Conservation (phyloP, 2,329 filamentous ascomycete species). For the Nectriaceae sp. region DNA sequence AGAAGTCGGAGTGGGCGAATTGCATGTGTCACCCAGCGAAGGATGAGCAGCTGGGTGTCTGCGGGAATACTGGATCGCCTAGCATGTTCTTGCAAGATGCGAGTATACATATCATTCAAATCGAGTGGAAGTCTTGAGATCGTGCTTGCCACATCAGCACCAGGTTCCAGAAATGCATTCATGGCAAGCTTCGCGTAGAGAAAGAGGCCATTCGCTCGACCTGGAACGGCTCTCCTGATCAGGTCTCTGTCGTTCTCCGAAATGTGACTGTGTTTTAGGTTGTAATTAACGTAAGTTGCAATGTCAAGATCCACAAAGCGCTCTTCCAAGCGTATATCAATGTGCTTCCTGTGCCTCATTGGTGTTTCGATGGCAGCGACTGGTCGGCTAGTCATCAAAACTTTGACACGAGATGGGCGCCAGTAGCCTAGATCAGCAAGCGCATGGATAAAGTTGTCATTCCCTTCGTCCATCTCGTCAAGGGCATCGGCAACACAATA, state of each 20-base stretch:
- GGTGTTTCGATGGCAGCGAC: conserved; percentile 28
- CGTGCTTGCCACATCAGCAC: background rate
- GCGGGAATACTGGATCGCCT: conserved; percentile 30
- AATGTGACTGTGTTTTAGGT: conserved; percentile 13
- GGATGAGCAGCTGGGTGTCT: conserved; percentile 38
- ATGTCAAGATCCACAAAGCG: conserved; percentile 42
- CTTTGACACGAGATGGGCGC: conserved; percentile 36
- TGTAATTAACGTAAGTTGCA: conserved; percentile 27
- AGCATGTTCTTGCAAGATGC: conserved; percentile 8
- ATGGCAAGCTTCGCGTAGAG: conserved; percentile 12
- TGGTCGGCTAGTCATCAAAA: conserved; percentile 46
- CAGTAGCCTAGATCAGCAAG: conserved; percentile 34
- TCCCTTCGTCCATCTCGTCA: conserved; percentile 46
- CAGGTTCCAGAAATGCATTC: conserved; percentile 25
- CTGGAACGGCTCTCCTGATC: conserved; percentile 32
- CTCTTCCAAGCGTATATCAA: conserved; percentile 38
- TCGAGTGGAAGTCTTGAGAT: conserved; percentile 4
- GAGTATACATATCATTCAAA: conserved; percentile 11
- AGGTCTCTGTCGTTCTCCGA: background rate
- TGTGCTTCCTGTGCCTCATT: conserved; percentile 25
- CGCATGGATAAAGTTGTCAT: conserved; percentile 33
- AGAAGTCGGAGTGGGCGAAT: conserved; percentile 42
- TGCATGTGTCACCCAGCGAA: conserved; percentile 45
- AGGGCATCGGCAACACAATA: conserved; percentile 46
- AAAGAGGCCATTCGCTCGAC: conserved; percentile 26